Base-by-base conservation (phyloP, 169 alveolate species). In the Cryptosporidium bovis region DNA sequence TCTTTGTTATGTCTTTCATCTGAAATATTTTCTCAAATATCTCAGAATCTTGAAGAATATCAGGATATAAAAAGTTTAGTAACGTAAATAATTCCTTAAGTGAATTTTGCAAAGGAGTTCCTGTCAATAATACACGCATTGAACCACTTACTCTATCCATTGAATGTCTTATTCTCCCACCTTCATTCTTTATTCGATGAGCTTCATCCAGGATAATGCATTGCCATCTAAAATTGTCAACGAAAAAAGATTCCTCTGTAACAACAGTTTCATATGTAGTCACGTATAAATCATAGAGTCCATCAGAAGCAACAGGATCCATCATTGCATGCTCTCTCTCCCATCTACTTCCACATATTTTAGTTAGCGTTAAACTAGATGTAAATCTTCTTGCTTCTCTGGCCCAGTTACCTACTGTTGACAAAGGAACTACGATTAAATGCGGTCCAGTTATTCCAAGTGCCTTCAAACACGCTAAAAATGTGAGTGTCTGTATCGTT, bases 181-280 rank as follows among this genome's bases (percentile, higher is more conserved):
- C 85, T 64, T 96, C 98, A 82, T 98, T 99, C 95, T 99, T 99
- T 82, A 98, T 97, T 66, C 99, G 97, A 90, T 99, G 99, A 44
- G 99, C 99, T 94, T 99, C 99, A 91, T 97, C 99, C 60, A 97
- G 92, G 18, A 96, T 95, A 94, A 97, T 96, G 84, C 98, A 96
- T 89, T 95, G 97, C 99, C 99, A 97, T 16, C 94, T 93, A 29
- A 93, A 90, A 0, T 95, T 92, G 71, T 94, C 96, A 58, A 93
- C 96, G 58, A 93, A 94, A 83, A 96, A 94, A 46, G 91, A 95
- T 93, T 96, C 98, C 64, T 94, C 97, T 91, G 94, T 93, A 90
- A 91, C 93, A 33, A 95, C 97, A 20, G 98, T 95, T 93, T 96
- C 98, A 90, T 96, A 96, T 24, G 98, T 95, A 24, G 98, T 95